Evolutionary conservation across 345 rosid genomes (phyloP).

Genomic region (Gossypium herbaceum): DNA sequence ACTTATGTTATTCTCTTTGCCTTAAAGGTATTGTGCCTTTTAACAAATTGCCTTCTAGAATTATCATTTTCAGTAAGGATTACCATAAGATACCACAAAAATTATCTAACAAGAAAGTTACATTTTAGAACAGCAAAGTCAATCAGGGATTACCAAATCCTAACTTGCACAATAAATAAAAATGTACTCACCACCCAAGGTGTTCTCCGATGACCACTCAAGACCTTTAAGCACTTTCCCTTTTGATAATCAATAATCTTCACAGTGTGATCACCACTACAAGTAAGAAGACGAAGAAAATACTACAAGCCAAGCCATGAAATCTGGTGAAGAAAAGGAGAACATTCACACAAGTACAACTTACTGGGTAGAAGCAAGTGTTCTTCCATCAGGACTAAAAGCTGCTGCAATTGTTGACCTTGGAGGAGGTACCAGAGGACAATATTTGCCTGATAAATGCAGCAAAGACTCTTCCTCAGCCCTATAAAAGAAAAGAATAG

Average conservation of each 20-base stretch:
- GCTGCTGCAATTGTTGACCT: constrained; percentile 99
- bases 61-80: background rate
- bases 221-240: constrained; percentile 87
- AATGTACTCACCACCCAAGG: constrained; percentile 93
- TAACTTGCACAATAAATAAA: background rate
- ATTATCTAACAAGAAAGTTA: background rate
- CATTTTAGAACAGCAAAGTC: background rate
- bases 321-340: constrained; percentile 3
- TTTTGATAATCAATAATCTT: constrained; percentile 87
- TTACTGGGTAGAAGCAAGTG: constrained; percentile 89
- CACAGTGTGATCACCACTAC: constrained; percentile 95
- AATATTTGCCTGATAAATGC: constrained; percentile 80
- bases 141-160: background rate
- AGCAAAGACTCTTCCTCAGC: constrained; percentile 73
- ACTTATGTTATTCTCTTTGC: background rate
- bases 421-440: constrained; percentile 88
- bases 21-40: background rate
- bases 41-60: background rate
- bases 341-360: constrained; percentile 18
- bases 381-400: constrained; percentile 87
- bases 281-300: constrained; percentile 16
- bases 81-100: background rate
- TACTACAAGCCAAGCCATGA: constrained; percentile 14
- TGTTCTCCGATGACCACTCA: constrained; percentile 91
- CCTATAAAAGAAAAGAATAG: background rate